Conservation (phyloP, 2,329 filamentous ascomycete genomes). For the Orbilia ellipsospora region DNA sequence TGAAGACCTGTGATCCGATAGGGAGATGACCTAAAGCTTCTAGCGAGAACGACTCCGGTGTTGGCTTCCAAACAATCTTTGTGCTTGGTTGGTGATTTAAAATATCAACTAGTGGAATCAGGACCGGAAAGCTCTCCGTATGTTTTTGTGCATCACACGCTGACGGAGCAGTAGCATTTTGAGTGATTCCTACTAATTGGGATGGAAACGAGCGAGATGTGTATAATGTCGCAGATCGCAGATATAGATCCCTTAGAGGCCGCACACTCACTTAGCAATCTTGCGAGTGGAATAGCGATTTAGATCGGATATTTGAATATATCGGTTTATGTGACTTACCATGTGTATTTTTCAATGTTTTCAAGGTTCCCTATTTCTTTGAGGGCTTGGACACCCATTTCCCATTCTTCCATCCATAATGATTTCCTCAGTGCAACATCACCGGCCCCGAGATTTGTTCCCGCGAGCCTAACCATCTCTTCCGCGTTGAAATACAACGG, state of each 20-base stretch:
- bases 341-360: constrained; percentile 61
- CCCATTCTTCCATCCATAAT: constrained; percentile 62
- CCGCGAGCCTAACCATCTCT: constrained; percentile 57
- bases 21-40: constrained; percentile 8
- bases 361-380: constrained; percentile 59
- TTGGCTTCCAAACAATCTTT: constrained; percentile 66
- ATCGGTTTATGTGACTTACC: constrained; percentile 60
- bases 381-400: constrained; percentile 60
- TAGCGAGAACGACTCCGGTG: constrained; percentile 53
- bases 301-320: background rate
- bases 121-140: constrained; percentile 60
- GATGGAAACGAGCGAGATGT: constrained; percentile 68
- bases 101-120: constrained; percentile 67
- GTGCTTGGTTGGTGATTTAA: constrained; percentile 66
- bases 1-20: constrained; percentile 65
- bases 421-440: constrained; percentile 59
- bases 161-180: constrained; percentile 6
- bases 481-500: constrained; percentile 57
- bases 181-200: constrained; percentile 48
- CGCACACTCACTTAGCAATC: background rate
- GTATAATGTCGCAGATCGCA: constrained; percentile 68
- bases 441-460: constrained; percentile 57
- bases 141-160: background rate
- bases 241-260: constrained; percentile 64
- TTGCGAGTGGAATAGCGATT: background rate